Base-by-base conservation (phyloP, 495 filamentous ascomycete genomes). In the Penicillium bialowiezense region DNA sequence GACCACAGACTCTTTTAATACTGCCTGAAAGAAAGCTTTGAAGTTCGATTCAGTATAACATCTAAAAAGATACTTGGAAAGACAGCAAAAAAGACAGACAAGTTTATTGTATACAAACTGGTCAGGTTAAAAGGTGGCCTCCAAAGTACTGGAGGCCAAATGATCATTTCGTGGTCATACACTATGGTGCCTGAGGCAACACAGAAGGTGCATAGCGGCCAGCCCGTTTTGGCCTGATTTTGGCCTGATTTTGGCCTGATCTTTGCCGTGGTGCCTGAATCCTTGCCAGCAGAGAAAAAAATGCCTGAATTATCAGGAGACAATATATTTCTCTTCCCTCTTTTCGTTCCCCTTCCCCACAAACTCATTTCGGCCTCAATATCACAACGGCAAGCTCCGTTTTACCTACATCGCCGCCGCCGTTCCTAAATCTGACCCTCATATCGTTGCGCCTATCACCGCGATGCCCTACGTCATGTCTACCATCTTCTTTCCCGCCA, bases 351-450 rank as follows among this genome's bases (percentile, higher is more conserved):
- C 8, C 23, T 26, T n/a, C n/a, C 35, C 55, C 4, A 1, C 2
- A 35, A 17, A 3, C 36, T 28, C 5, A 54, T 89, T 32, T 32
- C 29, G 10, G 12, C 29, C 29, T 32, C 29, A 32, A 32, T 32
- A 7, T 12, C 29, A 32, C 29, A 13, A 32, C 5, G 29, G 7
- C 12, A 32, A 13, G 29, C 29, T 32, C 29, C 29, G 12, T 32
- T 32, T 3, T 32, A 32, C 29, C 29, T 32, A 32, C 29, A 32
- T 32, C 10, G 10, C 29, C 29, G 29, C 12, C 29, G 10, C 29
- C 10, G 29, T 32, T 32, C 29, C 29, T 13, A 13, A 32, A 32
- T 12, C 29, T 32, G 29, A 32, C 10, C 10, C 29, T 32, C 5
- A 32, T 4, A 32, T 32, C 29, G 29, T 32, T 32, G 29, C 5